Conservation (phyloP, 495 filamentous ascomycete species). For the Aspergillus sclerotiicarbonarius region DNA sequence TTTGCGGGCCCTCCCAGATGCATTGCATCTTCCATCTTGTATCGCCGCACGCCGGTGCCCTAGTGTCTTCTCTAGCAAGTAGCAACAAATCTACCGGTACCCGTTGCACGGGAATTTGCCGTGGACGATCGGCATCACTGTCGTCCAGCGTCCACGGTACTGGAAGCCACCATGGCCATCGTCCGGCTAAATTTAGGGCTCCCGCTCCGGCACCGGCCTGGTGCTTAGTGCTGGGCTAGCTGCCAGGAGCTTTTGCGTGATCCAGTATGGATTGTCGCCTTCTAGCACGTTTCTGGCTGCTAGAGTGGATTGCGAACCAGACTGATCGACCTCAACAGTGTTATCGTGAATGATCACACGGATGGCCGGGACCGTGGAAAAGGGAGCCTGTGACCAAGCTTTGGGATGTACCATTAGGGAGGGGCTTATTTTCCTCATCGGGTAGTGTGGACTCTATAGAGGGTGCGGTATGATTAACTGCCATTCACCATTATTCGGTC, state of each 20-base stretch:
- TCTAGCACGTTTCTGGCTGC: not conserved
- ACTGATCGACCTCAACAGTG: not conserved
- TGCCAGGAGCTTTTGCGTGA: constrained; percentile 16
- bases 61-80: no score
- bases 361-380: not conserved
- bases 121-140: not conserved
- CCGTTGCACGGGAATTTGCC: not conserved
- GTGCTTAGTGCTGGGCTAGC: not conserved
- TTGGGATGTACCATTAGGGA: not conserved
- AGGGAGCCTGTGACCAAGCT: not conserved
- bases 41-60: not conserved
- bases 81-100: not conserved
- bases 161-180: not conserved
- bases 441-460: not conserved
- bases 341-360: not conserved
- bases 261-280: constrained; percentile 14
- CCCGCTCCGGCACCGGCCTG: not conserved
- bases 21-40: not conserved
- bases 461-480: no score
- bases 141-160: constrained; percentile 2
- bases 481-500: not conserved
- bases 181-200: constrained; percentile 6
- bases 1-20: not conserved
- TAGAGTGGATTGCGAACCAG: not conserved
- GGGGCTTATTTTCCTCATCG: not conserved